These are phyloP conservation scores for Rasamsonia emersonii DNA, from an alignment of 2,329 filamentous ascomycete genomes.

Conservation along the genomic window DNA sequence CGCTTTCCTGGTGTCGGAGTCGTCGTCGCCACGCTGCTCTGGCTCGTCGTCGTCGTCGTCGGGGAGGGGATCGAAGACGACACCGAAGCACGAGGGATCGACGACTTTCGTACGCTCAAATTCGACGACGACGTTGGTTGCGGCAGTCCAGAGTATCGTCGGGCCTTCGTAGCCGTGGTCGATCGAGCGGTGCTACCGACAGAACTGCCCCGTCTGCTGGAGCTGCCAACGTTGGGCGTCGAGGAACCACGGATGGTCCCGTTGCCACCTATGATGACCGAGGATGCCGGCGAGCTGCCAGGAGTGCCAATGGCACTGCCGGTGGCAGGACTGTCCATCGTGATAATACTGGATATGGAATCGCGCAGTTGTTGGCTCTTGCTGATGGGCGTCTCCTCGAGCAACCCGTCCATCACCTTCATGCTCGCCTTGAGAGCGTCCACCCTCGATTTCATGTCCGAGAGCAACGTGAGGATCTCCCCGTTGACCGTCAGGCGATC, in stretches of 20 bases:
- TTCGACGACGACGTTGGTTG: too few species aligned
- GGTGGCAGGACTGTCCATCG: constrained; percentile 65
- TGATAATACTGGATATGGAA: constrained; percentile 86
- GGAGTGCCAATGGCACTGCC: constrained; percentile 64
- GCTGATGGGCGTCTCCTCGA: constrained; percentile 60
- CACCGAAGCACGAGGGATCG: constrained; percentile 23
- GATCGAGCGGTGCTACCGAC: constrained; percentile 33
- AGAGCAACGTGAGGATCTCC: constrained; percentile 78
- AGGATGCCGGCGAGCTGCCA: constrained; percentile 62
- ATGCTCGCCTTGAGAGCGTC: constrained; percentile 67
- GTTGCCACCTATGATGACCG: constrained; percentile 49
- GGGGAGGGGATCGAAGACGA: constrained; percentile 21
- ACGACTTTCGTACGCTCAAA: constrained; percentile 27
- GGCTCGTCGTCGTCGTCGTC: constrained; percentile 28
- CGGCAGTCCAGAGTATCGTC: constrained; percentile 42
- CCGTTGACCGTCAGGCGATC: constrained; percentile 95
- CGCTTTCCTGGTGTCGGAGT: constrained; percentile 43
- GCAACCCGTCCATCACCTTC: constrained; percentile 61
- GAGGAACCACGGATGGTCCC: constrained; percentile 36
- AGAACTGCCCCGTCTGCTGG: constrained; percentile 41
- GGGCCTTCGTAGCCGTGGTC: constrained; percentile 29
- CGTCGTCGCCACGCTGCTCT: constrained; percentile 38
- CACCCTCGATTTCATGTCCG: constrained; percentile 79
- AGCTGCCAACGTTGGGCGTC: constrained; percentile 35
- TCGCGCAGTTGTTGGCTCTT: constrained; percentile 73